These are phyloP conservation scores for Scenedesmus sp. DNA, from an alignment of 163 green algal genomes.

Conservation along the genomic window DNA sequence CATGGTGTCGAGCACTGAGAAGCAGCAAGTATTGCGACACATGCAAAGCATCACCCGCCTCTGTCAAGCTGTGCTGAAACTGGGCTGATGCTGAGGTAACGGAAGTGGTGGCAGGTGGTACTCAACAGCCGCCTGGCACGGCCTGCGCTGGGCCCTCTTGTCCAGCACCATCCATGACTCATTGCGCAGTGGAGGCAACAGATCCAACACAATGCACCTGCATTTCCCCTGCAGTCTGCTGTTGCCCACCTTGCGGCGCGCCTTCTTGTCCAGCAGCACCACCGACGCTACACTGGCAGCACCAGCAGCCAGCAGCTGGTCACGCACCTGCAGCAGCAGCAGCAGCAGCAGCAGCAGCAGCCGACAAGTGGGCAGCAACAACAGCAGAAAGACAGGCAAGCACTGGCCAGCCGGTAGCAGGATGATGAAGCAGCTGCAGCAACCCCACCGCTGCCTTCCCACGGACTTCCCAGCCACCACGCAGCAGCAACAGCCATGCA, in stretches of 20 bases:
- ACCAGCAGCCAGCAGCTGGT: conserved; percentile 4
- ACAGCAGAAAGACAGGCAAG: not conserved
- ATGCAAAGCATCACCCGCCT: too few relatives aligned
- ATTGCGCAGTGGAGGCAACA: too few relatives aligned
- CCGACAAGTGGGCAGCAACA: not conserved
- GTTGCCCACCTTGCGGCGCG: conserved; percentile 56
- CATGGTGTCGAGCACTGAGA: too few relatives aligned
- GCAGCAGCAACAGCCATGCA: not conserved
- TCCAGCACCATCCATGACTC: not conserved
- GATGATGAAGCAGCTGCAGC: too few relatives aligned
- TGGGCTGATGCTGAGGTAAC: too few relatives aligned
- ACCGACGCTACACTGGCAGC: conserved; percentile 43
- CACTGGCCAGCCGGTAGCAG: not conserved
- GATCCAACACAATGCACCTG: too few relatives aligned
- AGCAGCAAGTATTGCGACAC: too few relatives aligned
- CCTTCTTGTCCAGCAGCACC: conserved; percentile 70
- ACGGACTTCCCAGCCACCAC: not conserved
- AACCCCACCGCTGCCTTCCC: not conserved
- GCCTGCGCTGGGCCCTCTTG: not conserved
- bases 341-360: not conserved
- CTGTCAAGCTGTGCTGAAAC: too few relatives aligned
- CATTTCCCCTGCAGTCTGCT: conserved; percentile 21
- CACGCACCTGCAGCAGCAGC: conserved; percentile 9
- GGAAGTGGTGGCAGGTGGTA: too few relatives aligned
- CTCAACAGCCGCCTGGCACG: too few relatives aligned